These are phyloP conservation scores for Phytopythium chamaehyphon DNA, from an alignment of 352 stramenopile genomes.

Conservation along the genomic window DNA sequence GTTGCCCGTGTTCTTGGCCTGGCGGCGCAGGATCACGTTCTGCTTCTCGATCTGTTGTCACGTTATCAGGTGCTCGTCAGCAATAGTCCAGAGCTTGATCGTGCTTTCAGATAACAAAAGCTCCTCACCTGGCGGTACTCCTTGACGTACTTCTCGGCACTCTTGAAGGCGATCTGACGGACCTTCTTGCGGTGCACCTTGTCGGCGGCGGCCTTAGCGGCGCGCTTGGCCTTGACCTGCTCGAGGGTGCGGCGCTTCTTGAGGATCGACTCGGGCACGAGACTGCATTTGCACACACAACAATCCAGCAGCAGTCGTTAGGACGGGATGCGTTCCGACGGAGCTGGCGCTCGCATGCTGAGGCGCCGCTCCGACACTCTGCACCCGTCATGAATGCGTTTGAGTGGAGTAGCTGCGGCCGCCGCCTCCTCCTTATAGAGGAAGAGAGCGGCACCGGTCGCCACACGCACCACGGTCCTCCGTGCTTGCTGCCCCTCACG, in stretches of 20 bases:
- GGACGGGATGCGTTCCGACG: slow-evolving; percentile 56
- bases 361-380: slow-evolving; percentile 31
- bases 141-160: slow-evolving; percentile 98
- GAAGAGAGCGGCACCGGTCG: slow-evolving; percentile 2
- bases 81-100: no score
- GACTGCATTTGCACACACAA: slow-evolving; percentile 34
- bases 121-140: slow-evolving; percentile 93
- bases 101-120: background rate
- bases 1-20: slow-evolving; percentile 95
- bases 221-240: slow-evolving; percentile 85
- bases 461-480: slow-evolving; percentile 86
- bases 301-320: slow-evolving; percentile 28
- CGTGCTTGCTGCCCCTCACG: slow-evolving; percentile 48
- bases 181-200: slow-evolving; percentile 87
- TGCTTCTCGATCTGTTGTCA: slow-evolving; percentile 91
- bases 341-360: slow-evolving; percentile 6
- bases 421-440: no score
- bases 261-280: slow-evolving; percentile 87
- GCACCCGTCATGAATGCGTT: slow-evolving; percentile 85
- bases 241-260: slow-evolving; percentile 90
- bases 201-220: slow-evolving; percentile 64
- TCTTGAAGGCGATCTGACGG: slow-evolving; percentile 90
- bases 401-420: slow-evolving; percentile 65
- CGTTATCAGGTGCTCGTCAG: no score
- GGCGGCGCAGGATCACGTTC: slow-evolving; percentile 92